Percentiles rank a stretch among this genome's conserved stretches.
phyloP scores from a whole-genome alignment of 1,284 basidiomycete species.

The Melampsora abietis-canadensis region DNA sequence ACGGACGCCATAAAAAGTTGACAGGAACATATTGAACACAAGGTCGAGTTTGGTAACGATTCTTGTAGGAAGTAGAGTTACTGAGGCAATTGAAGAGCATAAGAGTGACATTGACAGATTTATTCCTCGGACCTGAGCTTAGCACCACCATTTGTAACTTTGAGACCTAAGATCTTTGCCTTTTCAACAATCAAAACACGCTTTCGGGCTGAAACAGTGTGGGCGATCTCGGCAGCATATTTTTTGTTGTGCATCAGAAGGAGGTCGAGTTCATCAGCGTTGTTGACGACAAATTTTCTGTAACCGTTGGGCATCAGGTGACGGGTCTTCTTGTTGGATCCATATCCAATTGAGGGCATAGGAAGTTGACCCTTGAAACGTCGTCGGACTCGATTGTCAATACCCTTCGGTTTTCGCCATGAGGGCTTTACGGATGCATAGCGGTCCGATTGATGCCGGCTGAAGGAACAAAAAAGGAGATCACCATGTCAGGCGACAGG shows the following conservation, averaged over 20 bases:
- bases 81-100: neutral
- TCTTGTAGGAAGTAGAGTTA: neutral
- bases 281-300: conserved; percentile 90
- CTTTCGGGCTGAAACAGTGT: conserved; percentile 95
- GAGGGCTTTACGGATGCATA: conserved; percentile 91
- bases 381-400: conserved; percentile 63
- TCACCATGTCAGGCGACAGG: neutral
- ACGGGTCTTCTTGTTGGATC: conserved; percentile 68
- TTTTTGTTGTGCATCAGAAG: conserved; percentile 97
- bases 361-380: conserved; percentile 92
- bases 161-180: conserved; percentile 52
- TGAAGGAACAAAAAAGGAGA: conserved; percentile 51
- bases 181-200: conserved; percentile 81
- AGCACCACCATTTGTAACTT: conserved; percentile 89
- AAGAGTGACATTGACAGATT: neutral
- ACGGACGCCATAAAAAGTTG: neutral
- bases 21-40: neutral
- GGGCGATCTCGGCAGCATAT: conserved; percentile 94
- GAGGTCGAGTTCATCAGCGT: conserved; percentile 84
- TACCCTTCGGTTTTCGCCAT: conserved; percentile 68
- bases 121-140: conserved; percentile 91
- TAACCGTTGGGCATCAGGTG: conserved; percentile 90
- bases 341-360: conserved; percentile 70
- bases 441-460: conserved; percentile 95
- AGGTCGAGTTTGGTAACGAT: neutral